Evolutionary conservation across 2,329 filamentous ascomycete genomes (phyloP).

Genomic region (Colletotrichum zoysiae): DNA sequence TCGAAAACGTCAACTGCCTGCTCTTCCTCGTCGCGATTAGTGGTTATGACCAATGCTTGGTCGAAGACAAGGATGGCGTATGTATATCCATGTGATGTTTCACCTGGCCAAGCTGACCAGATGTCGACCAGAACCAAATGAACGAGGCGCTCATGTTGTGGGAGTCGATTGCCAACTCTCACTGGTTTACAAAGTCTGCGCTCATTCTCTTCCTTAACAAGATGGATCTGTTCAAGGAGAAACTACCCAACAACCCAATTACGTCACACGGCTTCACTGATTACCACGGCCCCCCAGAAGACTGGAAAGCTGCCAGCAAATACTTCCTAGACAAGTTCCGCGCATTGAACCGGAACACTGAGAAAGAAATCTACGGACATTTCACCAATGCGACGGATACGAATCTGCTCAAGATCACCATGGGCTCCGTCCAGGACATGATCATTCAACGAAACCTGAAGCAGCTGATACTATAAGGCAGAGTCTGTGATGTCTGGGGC

Average conservation of each 20-base stretch:
- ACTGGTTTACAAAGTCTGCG: conserved; percentile 86
- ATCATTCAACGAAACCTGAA: conserved; percentile 87
- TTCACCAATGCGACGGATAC: conserved; percentile 75
- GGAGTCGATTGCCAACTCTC: conserved; percentile 87
- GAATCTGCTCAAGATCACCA: conserved; percentile 86
- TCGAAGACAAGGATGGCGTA: conserved; percentile 96
- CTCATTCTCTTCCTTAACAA: conserved; percentile 91
- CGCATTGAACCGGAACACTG: conserved; percentile 77
- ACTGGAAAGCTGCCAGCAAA: conserved; percentile 80
- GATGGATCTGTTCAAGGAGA: conserved; percentile 86
- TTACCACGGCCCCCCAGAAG: conserved; percentile 77
- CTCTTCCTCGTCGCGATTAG: conserved; percentile 96
- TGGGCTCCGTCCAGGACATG: conserved; percentile 89
- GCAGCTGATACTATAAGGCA: conserved; percentile 76
- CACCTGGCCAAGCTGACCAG: conserved; percentile 42
- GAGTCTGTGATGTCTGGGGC: conserved; percentile 24
- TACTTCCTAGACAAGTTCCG: conserved; percentile 88
- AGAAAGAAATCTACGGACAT: conserved; percentile 74
- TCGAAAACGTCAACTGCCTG: conserved; percentile 92
- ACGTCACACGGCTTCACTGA: conserved; percentile 82
- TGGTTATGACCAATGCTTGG: conserved; percentile 94
- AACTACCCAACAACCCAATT: conserved; percentile 78
- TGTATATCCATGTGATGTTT: conserved; percentile 52
- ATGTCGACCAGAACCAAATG: conserved; percentile 80
- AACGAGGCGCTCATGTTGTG: conserved; percentile 89